A percentile compares a stretch with the other conserved stretches of the same genome.
These are phyloP conservation scores for Aspergillus piperis DNA, from an alignment of 2,329 filamentous ascomycete species.

Conservation along the genomic window DNA sequence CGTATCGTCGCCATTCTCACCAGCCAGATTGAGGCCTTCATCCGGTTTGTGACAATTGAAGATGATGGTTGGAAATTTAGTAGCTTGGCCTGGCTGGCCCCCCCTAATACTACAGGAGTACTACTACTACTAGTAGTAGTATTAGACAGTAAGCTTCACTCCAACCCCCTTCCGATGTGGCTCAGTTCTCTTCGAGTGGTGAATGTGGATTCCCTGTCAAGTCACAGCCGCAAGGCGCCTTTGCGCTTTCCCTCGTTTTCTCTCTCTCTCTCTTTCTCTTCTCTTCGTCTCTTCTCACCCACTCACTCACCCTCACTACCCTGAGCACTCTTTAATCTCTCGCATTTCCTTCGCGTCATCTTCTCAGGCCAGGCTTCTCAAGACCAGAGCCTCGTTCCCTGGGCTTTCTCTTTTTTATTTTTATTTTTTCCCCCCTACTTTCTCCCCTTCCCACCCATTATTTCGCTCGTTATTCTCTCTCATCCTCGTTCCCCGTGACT, in stretches of 20 bases:
- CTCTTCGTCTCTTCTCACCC: background rate
- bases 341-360: conserved; percentile 1
- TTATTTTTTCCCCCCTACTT: background rate
- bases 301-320: background rate
- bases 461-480: background rate
- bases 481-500: conserved; percentile 5
- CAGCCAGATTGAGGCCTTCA: background rate
- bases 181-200: background rate
- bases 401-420: conserved; percentile 1
- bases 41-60: background rate
- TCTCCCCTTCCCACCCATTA: background rate
- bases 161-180: background rate
- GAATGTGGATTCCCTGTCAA: background rate
- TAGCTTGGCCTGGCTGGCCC: background rate
- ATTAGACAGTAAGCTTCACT: background rate
- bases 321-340: background rate
- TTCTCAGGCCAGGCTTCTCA: background rate
- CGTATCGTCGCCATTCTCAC: background rate
- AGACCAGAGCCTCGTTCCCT: background rate
- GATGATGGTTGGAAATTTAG: background rate
- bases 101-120: background rate
- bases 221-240: conserved; percentile 14
- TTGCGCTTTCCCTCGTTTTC: conserved; percentile 7
- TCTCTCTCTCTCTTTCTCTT: background rate
- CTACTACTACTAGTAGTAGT: too few species aligned